These are phyloP conservation scores for Asterella californica DNA, from an alignment of 225 moss, liverwort and hornwort species.

Conservation along the genomic window DNA sequence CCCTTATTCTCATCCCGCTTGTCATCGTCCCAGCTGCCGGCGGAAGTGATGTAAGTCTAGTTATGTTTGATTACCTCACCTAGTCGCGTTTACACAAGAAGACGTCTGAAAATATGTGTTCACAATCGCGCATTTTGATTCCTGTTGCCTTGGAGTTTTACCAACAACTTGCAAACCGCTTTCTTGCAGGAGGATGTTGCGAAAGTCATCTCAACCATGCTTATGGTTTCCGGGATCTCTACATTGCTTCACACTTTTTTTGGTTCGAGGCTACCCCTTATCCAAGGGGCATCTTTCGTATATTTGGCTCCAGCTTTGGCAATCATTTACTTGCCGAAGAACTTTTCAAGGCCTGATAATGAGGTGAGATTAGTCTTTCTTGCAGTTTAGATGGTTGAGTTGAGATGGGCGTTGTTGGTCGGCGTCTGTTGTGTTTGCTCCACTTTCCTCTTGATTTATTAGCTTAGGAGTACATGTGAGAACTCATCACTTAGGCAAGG, in stretches of 20 bases:
- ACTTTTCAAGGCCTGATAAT: slow-evolving; percentile 34
- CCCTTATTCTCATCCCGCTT: slow-evolving; percentile 80
- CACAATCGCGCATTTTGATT: not conserved
- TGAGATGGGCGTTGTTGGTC: not conserved
- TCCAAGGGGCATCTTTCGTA: slow-evolving; percentile 86
- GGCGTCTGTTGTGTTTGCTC: not conserved
- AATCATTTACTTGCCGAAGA: slow-evolving; percentile 63
- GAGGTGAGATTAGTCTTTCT: slow-evolving; percentile 34
- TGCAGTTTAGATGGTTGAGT: too few relatives aligned
- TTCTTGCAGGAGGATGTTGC: slow-evolving; percentile 68
- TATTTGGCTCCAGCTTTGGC: slow-evolving; percentile 80
- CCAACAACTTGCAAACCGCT: not conserved
- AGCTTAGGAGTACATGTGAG: too few relatives aligned
- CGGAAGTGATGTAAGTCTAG: slow-evolving; percentile 60
- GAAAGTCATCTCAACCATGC: slow-evolving; percentile 83
- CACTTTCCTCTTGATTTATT: not conserved
- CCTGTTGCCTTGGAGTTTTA: too few relatives aligned
- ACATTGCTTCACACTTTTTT: slow-evolving; percentile 75
- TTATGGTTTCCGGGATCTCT: slow-evolving; percentile 79
- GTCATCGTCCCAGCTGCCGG: slow-evolving; percentile 88
- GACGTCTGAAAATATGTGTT: not conserved
- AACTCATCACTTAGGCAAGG: too few relatives aligned
- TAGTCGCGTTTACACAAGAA: not conserved
- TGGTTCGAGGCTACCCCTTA: slow-evolving; percentile 75
- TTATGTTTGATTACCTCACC: not conserved